Base-by-base conservation (phyloP, 108 stramenopile genomes). In the Discostella pseudostelligera region DNA sequence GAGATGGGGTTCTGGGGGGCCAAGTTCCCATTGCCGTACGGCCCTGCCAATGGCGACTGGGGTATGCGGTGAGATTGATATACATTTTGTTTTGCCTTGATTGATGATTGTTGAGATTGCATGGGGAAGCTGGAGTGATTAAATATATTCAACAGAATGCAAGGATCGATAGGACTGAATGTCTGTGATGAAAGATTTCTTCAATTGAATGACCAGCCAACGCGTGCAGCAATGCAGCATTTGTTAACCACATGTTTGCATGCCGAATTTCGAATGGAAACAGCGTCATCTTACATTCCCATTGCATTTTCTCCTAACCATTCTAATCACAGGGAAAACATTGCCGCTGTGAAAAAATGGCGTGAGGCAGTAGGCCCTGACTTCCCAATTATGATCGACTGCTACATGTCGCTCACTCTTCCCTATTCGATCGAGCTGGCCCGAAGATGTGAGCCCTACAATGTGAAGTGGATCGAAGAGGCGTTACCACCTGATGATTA, bases 391-490 rank as follows among this genome's bases (percentile, higher is more conserved):
- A 84, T 78, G 80, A 82, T 87, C 21, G 83, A 87, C 48, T 87
- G 86, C 37, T 84, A 84, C 70, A 84, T 84, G 83, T 65, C 79
- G 2, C 70, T 87, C 35, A 84, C 83, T 8, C 69, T 83, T 12
- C 79, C 86, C 0, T 87, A 87, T 58, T 58, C 83, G 11, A 81
- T 87, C 29, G 83, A 84, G 56, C 67, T 87, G 25, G 86, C 81
- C 3, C 40, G 79, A 8, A 70, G 65, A n/a, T 76, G 81, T 47
- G 75, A 84, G 36, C 76, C 79, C 12, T 78, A 81, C 62, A 70
- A 80, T 40, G 72, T 87, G 2, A 87, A 87, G 53, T 87, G 86
- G 86, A 80, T 87, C 11, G 86, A 87, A 63, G 86, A 87, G 61
- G 67, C 72, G 1, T 71, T 87, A 10, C 71, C 76, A 21, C 86